Evolutionary conservation across 495 filamentous ascomycete genomes (phyloP), one percentile per base, ranked within the genome.

Genomic region (Xylaria grammica): DNA sequence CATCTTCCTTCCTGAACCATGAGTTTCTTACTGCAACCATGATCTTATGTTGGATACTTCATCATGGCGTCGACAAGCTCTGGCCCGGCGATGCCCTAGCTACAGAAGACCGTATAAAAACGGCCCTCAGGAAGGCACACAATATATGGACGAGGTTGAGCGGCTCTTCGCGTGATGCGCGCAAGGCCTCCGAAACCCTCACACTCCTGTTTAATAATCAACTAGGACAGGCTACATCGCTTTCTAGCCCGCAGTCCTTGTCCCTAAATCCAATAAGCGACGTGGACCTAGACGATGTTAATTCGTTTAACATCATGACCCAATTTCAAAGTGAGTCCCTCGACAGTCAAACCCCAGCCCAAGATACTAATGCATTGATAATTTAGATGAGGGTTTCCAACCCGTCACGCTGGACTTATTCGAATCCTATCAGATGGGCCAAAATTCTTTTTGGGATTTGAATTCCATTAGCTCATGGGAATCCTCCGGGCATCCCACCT

Each of bases 31-130:
- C 72, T 4, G 75, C 67, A 22, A 71, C 71, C 1, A 78, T 69
- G 51, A 68, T 78, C 30, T 53, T 78, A 20, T 78, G 74, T 56
- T 67, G 69, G 29, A 69, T 73, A 40, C 45, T 77, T 46, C 51
- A 72, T 57, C 62, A 58, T 45, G 54, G 54, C 8, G 54, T 58
- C 13, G 54, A 45, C 7, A 58, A 45, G 34, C 36, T 58, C 8
- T 58, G 54, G 54, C 54, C 54, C 44, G 40, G 45, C 13, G 13
- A 58, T 15, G 38, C 36, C 6, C 38, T 26, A 20, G 15, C 24
- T 26, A 45, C 38, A 20, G 40, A 45, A 45, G 54, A 58, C 15
- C 54, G 22, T 22, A 58, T 58, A 58, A 45, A 45, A n/a, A 29
- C 38, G 17, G 40, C 36, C 32, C 54, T 58, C n/a, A 46, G 22